Conservation (phyloP, 2,329 filamentous ascomycete species). For the Magnaporthiopsis incrustans region DNA sequence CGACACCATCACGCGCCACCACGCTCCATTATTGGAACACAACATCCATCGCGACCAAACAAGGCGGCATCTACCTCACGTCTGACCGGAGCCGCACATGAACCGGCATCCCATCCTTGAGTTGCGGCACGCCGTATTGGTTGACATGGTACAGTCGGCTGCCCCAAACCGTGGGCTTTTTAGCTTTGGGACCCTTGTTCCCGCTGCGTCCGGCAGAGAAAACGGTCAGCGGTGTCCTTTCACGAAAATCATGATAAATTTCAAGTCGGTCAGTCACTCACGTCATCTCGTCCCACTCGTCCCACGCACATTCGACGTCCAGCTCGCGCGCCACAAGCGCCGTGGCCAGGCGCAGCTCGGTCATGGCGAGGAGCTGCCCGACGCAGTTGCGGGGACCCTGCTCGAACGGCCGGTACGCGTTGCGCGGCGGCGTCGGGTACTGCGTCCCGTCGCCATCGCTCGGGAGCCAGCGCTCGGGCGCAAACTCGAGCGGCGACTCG, state of each 20-base stretch:
- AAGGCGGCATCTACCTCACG: neutral
- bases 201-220: neutral
- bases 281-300: conserved; percentile 18
- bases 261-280: conserved; percentile 13
- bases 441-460: conserved; percentile 20
- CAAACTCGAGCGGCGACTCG: conserved; percentile 1
- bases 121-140: conserved; percentile 19
- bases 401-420: conserved; percentile 48
- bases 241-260: neutral
- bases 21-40: neutral
- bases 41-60: neutral
- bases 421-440: conserved; percentile 23
- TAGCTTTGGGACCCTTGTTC: conserved; percentile 12
- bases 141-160: conserved; percentile 23
- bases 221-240: neutral
- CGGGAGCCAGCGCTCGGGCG: conserved; percentile 6
- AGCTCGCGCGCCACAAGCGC: conserved; percentile 11
- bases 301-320: conserved; percentile 12
- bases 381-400: conserved; percentile 47
- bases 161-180: conserved; percentile 20
- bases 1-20: neutral
- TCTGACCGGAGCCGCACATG: conserved; percentile 20
- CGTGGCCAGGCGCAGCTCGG: conserved; percentile 12
- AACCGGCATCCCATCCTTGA: conserved; percentile 31
- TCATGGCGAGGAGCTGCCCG: conserved; percentile 31